A percentile compares a stretch with the other conserved stretches of the same genome.
Conservation (phyloP, 345 rosid species). For the Bruguiera sexangula region DNA sequence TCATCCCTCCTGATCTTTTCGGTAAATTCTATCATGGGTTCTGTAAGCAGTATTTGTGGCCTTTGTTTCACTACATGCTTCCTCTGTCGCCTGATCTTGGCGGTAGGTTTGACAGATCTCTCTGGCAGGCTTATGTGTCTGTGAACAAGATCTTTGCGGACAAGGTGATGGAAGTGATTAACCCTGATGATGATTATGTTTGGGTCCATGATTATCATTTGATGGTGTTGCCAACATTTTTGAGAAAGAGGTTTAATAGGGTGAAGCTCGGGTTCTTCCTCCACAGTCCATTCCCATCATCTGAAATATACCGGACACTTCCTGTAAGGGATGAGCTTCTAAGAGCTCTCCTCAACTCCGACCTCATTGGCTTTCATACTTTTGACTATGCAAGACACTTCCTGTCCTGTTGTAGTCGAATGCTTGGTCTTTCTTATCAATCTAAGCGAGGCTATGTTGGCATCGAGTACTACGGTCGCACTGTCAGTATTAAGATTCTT, state of each 20-base stretch:
- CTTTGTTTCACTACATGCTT: conserved; percentile 94
- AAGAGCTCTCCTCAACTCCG: conserved; percentile 77
- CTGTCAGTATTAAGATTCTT: conserved; percentile 82
- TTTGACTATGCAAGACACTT: conserved; percentile 96
- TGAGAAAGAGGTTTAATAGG: conserved; percentile 83
- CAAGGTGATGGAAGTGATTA: conserved; percentile 91
- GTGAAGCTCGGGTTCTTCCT: conserved; percentile 92
- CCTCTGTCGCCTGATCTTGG: conserved; percentile 89
- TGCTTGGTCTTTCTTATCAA: conserved; percentile 88
- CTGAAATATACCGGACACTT: conserved; percentile 87
- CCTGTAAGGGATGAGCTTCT: conserved; percentile 83
- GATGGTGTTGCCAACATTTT: conserved; percentile 89
- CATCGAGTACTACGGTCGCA: conserved; percentile 84
- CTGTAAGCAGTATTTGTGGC: conserved; percentile 94
- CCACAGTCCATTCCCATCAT: conserved; percentile 92
- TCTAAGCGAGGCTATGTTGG: conserved; percentile 92
- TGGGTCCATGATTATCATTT: conserved; percentile 98
- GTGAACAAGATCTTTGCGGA: conserved; percentile 95
- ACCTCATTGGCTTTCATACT: conserved; percentile 86
- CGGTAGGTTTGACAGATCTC: conserved; percentile 77
- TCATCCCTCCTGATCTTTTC: conserved; percentile 67
- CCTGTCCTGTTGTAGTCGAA: conserved; percentile 88
- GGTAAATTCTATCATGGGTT: conserved; percentile 87
- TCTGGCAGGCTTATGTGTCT: conserved; percentile 91
- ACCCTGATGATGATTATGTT: conserved; percentile 86